Conservation (phyloP, 2,329 filamentous ascomycete species). For the Sarocladium strictum region DNA sequence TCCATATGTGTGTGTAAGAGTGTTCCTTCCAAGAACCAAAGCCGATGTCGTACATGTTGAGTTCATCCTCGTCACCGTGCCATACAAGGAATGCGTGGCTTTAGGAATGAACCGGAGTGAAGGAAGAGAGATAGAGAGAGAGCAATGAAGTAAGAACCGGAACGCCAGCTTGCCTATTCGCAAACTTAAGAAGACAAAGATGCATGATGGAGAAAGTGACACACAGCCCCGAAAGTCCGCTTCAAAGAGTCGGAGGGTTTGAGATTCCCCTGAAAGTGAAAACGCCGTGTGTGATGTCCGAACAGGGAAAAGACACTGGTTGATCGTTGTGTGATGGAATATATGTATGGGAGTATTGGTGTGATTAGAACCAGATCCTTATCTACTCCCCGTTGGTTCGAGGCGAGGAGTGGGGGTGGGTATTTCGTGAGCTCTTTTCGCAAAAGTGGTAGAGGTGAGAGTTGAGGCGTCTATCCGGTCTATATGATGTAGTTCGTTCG, state of each 20-base stretch:
- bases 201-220: neutral
- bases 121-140: neutral
- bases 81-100: no score
- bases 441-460: constrained; percentile 1
- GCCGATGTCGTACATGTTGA: neutral
- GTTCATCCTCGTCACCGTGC: neutral
- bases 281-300: neutral
- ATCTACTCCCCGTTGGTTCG: neutral
- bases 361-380: neutral
- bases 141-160: neutral
- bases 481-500: neutral
- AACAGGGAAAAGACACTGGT: neutral
- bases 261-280: neutral
- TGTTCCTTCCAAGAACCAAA: neutral
- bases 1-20: neutral
- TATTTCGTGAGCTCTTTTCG: neutral
- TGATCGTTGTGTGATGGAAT: neutral
- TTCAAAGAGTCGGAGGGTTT: no score
- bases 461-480: constrained; percentile 1
- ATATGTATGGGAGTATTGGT: neutral
- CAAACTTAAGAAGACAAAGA: neutral
- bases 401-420: neutral
- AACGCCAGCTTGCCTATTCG: neutral
- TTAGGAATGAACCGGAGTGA: neutral
- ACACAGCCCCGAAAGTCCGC: neutral